A percentile compares a stretch with the other conserved stretches of the same genome.
Evolutionary conservation across 2,329 filamentous ascomycete genomes (phyloP).

Genomic region (Nemania sp.): DNA sequence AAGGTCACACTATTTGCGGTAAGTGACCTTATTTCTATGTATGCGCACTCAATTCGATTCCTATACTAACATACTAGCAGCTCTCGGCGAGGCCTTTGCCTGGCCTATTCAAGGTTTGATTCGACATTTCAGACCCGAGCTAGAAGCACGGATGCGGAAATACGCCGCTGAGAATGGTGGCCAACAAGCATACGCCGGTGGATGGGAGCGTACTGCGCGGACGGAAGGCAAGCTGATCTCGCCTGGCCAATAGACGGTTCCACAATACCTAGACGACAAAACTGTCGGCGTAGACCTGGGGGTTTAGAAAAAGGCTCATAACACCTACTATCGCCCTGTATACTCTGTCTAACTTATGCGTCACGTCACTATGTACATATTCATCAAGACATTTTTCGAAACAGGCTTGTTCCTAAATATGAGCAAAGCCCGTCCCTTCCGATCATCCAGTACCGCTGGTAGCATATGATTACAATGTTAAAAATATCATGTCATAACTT

Average conservation of each 20-base stretch:
- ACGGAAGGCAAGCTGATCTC: constrained; percentile 82
- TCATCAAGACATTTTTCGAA: constrained; percentile 13
- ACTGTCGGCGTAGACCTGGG: constrained; percentile 18
- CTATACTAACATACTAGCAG: constrained; percentile 48
- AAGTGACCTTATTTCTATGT: constrained; percentile 44
- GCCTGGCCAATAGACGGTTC: constrained; percentile 75
- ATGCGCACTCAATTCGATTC: neutral
- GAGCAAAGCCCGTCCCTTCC: neutral
- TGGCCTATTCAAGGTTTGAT: constrained; percentile 99
- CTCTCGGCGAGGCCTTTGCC: constrained; percentile 94
- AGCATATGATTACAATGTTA: no score
- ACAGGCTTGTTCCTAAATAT: constrained; percentile 8
- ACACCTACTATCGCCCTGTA: constrained; percentile 24
- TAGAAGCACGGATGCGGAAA: constrained; percentile 86
- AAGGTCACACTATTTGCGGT: constrained; percentile 98
- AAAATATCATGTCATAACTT: no score
- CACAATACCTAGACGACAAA: constrained; percentile 16
- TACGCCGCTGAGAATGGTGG: constrained; percentile 75
- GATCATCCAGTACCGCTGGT: no score
- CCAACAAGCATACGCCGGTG: constrained; percentile 75
- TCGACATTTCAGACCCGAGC: constrained; percentile 94
- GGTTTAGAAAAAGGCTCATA: constrained; percentile 20
- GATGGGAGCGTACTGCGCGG: constrained; percentile 76
- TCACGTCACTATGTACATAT: constrained; percentile 31
- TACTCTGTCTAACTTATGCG: constrained; percentile 21